Percentiles rank a stretch among this genome's conserved stretches.
Evolutionary conservation across 1,139 yeast species (phyloP).

Genomic region (Nakaseomyces kungkrabaensis): DNA sequence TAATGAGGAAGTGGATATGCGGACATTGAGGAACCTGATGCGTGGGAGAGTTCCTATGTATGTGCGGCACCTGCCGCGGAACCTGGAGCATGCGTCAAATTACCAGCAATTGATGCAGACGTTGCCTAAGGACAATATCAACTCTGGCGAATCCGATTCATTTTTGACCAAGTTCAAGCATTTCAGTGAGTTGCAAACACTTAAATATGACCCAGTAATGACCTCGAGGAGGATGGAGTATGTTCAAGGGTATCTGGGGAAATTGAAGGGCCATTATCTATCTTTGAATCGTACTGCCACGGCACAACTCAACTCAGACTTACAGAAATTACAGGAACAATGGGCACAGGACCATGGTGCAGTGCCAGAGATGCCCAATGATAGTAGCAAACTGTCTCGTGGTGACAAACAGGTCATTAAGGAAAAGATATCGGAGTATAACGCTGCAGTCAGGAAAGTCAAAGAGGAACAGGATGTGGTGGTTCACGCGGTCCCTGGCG

Average conservation of each 20-base stretch:
- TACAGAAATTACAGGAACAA: not conserved
- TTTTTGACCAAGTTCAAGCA: not conserved
- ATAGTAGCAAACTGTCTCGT: not conserved
- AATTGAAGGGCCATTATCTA: not conserved
- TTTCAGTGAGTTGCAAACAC: not conserved
- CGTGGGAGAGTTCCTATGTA: constrained; percentile 3
- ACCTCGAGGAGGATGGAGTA: not conserved
- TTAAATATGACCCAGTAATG: not conserved
- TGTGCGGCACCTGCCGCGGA: not conserved
- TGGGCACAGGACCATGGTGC: constrained; percentile 1
- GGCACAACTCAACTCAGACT: not conserved
- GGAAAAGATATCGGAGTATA: not conserved
- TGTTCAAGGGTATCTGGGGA: not conserved
- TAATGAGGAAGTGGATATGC: constrained; percentile 5
- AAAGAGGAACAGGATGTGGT: constrained; percentile 16
- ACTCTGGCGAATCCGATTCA: not conserved
- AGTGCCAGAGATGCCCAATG: constrained; percentile 3
- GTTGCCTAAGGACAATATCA: not conserved
- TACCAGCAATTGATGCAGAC: not conserved
- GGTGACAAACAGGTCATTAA: not conserved
- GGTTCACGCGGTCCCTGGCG: constrained; percentile 17
- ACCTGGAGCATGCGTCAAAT: not conserved
- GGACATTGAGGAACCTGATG: constrained; percentile 4
- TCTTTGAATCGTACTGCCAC: not conserved
- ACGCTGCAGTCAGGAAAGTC: constrained; percentile 6